phyloP scores from a whole-genome alignment of 208 protist genomes.

The Paratrypanosoma confusum region DNA sequence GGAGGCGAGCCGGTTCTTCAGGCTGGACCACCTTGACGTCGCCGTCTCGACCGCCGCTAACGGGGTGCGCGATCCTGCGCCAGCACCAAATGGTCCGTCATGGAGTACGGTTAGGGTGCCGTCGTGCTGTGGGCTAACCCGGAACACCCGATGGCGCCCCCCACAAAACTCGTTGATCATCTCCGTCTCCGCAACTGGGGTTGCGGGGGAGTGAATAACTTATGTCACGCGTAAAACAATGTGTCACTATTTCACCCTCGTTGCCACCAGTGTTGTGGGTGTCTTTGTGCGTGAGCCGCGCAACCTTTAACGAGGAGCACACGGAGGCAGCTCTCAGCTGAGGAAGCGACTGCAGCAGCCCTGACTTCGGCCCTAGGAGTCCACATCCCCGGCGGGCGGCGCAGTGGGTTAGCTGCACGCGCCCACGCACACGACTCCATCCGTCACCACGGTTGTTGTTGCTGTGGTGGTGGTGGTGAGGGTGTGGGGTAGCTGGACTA shows the following conservation, averaged over 20 bases:
- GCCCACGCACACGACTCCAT: too few relatives aligned
- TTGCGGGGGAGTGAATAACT: background rate
- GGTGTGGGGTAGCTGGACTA: too few relatives aligned
- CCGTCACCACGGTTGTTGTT: too few relatives aligned
- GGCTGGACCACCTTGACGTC: background rate
- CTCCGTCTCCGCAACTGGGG: background rate
- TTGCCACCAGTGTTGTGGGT: too few relatives aligned
- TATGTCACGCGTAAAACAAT: background rate
- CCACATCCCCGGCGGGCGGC: too few relatives aligned
- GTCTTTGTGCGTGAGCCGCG: slow-evolving; percentile 2
- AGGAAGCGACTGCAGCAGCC: slow-evolving; percentile 16
- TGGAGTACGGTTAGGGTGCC: slow-evolving; percentile 9
- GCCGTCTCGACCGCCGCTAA: background rate
- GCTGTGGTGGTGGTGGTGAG: too few relatives aligned
- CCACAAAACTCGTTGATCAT: slow-evolving; percentile 32
- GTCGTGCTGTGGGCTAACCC: slow-evolving; percentile 15
- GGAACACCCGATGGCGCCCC: slow-evolving; percentile 11
- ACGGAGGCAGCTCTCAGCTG: slow-evolving; percentile 11
- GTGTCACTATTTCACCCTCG: background rate
- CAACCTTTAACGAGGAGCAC: slow-evolving; percentile 1
- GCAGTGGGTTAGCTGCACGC: too few relatives aligned
- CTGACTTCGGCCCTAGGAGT: slow-evolving; percentile 6
- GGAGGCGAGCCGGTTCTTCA: background rate
- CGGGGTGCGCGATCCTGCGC: background rate
- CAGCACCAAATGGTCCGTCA: slow-evolving; percentile 1